These are phyloP conservation scores for Clonostachys chloroleuca DNA, from an alignment of 2,329 filamentous ascomycete species.

Conservation along the genomic window DNA sequence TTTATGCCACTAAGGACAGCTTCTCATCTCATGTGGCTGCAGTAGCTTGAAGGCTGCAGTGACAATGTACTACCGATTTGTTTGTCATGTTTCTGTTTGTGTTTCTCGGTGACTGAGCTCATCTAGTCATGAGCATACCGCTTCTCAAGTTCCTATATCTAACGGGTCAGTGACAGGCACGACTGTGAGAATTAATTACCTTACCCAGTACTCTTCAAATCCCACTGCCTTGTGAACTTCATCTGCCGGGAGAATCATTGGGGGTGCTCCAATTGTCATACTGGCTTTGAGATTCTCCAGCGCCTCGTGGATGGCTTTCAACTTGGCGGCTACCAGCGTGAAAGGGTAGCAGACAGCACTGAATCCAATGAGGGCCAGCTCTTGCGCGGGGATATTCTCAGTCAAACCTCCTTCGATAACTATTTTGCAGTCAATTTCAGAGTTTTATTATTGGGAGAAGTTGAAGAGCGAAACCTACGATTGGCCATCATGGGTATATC, in stretches of 20 bases:
- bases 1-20: too few relatives aligned
- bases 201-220: constrained; percentile 30
- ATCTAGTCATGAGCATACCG: neutral
- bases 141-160: neutral
- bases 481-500: constrained; percentile 35
- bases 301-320: constrained; percentile 29
- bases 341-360: constrained; percentile 35
- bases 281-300: constrained; percentile 32
- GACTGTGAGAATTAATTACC: neutral
- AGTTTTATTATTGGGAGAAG: neutral
- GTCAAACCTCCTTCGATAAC: constrained; percentile 25
- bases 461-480: constrained; percentile 2
- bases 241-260: constrained; percentile 32
- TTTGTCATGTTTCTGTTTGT: too few relatives aligned
- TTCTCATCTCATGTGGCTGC: too few relatives aligned
- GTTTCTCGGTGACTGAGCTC: neutral
- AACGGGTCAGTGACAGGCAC: neutral
- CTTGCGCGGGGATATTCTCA: constrained; percentile 23
- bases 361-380: constrained; percentile 29
- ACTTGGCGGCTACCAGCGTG: constrained; percentile 35
- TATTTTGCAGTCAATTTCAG: neutral
- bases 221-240: constrained; percentile 40
- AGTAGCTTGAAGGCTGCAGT: too few relatives aligned
- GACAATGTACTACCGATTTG: too few relatives aligned
- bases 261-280: constrained; percentile 32